These are phyloP conservation scores for Xylaria sp. DNA, from an alignment of 2,329 filamentous ascomycete genomes.

Conservation along the genomic window DNA sequence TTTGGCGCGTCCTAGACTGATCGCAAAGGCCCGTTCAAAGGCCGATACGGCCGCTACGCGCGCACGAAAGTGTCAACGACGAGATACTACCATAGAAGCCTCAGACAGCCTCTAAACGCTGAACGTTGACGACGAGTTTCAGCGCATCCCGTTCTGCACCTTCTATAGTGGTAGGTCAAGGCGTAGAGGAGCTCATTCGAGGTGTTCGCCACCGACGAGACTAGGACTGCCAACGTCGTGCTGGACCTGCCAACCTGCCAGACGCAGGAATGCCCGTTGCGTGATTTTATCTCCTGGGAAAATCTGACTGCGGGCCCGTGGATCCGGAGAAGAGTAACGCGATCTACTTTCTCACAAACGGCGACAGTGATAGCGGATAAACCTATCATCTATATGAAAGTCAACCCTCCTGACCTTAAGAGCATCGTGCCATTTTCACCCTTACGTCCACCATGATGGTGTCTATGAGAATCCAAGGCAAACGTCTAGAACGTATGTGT, in stretches of 20 bases:
- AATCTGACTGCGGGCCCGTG: too few species aligned
- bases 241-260: constrained; percentile 64
- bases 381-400: too few species aligned
- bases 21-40: constrained; percentile 57
- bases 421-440: too few species aligned
- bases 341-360: too few species aligned
- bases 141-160: constrained; percentile 69
- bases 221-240: constrained; percentile 56
- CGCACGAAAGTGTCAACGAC: constrained; percentile 64
- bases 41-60: constrained; percentile 67
- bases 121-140: constrained; percentile 71
- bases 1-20: constrained; percentile 64
- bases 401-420: too few species aligned
- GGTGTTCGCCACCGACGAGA: constrained; percentile 57
- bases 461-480: too few species aligned
- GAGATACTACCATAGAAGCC: constrained; percentile 58
- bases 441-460: too few species aligned
- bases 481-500: too few species aligned
- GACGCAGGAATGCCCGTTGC: constrained; percentile 59
- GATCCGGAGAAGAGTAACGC: too few species aligned
- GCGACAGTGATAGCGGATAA: too few species aligned
- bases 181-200: constrained; percentile 65
- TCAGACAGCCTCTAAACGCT: constrained; percentile 66
- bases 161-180: constrained; percentile 66
- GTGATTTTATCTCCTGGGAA: constrained; percentile 56